Evolutionary conservation across 1,284 basidiomycete species (phyloP).

Genomic region (Moesziomyces globuligerus): DNA sequence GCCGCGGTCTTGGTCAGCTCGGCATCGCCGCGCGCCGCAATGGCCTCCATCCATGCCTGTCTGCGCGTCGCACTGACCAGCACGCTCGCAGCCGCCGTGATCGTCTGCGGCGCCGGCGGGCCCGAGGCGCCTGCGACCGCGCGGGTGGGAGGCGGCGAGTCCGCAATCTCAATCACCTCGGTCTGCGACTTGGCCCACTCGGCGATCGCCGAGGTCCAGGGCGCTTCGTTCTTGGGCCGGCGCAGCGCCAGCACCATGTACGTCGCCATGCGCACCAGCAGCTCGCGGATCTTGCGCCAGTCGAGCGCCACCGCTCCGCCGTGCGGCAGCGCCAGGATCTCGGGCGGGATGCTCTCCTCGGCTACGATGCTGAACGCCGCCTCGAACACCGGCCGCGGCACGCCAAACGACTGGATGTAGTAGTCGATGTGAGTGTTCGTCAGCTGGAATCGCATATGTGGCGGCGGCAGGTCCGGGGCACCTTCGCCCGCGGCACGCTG

Average conservation of each 20-base stretch:
- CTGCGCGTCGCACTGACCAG: slow-evolving; percentile 2
- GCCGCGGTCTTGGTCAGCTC: slow-evolving; percentile 30
- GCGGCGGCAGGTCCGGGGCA: slow-evolving; percentile 20
- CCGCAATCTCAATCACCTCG: slow-evolving; percentile 20
- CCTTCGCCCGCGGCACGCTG: slow-evolving; percentile 7
- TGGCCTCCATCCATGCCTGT: slow-evolving; percentile 17
- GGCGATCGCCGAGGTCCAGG: slow-evolving; percentile 26
- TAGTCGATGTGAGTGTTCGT: slow-evolving; percentile 44
- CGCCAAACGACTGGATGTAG: slow-evolving; percentile 28
- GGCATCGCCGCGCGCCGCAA: slow-evolving; percentile 10
- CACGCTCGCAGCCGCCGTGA: slow-evolving; percentile 8
- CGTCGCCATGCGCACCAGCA: slow-evolving; percentile 28
- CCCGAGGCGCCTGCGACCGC: no score
- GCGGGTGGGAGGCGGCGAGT: slow-evolving; percentile 9
- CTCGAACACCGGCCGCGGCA: slow-evolving; percentile 25
- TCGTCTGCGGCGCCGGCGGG: slow-evolving; percentile 4
- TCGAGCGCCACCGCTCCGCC: slow-evolving; percentile 40
- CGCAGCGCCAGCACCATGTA: slow-evolving; percentile 40
- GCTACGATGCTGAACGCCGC: slow-evolving; percentile 33
- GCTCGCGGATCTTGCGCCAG: slow-evolving; percentile 27
- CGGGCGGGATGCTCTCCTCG: slow-evolving; percentile 26
- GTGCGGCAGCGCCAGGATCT: slow-evolving; percentile 35
- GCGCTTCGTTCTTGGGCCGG: slow-evolving; percentile 23
- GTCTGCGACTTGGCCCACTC: slow-evolving; percentile 14
- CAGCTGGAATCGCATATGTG: slow-evolving; percentile 37